A percentile compares a stretch with the other conserved stretches of the same genome.
Evolutionary conservation across 148 eudicot species (phyloP).

Genomic region (Vaccinium corymbosum): DNA sequence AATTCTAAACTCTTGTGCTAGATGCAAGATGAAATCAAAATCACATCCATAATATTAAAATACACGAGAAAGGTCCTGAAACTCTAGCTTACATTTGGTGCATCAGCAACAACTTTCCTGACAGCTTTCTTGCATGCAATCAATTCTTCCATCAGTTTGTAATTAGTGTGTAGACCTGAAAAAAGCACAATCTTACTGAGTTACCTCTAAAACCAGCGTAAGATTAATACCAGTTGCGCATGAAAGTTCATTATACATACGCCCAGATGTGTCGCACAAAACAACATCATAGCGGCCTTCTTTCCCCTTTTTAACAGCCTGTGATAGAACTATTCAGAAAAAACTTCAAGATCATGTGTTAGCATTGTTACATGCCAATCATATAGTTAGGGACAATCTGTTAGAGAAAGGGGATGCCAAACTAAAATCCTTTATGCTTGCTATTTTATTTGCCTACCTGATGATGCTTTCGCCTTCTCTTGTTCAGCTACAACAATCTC

Average conservation of each 20-base stretch:
- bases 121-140: constrained; percentile 79
- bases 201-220: neutral
- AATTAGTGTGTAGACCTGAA: constrained; percentile 94
- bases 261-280: constrained; percentile 96
- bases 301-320: constrained; percentile 95
- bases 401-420: constrained; percentile 10
- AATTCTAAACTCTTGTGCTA: neutral
- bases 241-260: constrained; percentile 46
- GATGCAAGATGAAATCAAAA: neutral
- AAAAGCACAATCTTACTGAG: constrained; percentile 2
- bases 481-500: constrained; percentile 88
- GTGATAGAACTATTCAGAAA: constrained; percentile 86
- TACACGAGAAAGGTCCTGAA: neutral
- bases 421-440: neutral
- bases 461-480: constrained; percentile 85
- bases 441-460: constrained; percentile 49
- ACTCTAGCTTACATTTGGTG: constrained; percentile 74
- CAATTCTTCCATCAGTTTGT: constrained; percentile 95
- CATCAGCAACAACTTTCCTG: constrained; percentile 73
- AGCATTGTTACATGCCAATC: constrained; percentile 23
- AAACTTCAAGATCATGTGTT: constrained; percentile 52
- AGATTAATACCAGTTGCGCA: constrained; percentile 3
- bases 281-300: constrained; percentile 77
- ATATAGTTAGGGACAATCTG: constrained; percentile 4
- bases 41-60: neutral